Evolutionary conservation across 202 grass and related monocot genomes (phyloP).

Genomic region (Cymbopogon flexuosus): DNA sequence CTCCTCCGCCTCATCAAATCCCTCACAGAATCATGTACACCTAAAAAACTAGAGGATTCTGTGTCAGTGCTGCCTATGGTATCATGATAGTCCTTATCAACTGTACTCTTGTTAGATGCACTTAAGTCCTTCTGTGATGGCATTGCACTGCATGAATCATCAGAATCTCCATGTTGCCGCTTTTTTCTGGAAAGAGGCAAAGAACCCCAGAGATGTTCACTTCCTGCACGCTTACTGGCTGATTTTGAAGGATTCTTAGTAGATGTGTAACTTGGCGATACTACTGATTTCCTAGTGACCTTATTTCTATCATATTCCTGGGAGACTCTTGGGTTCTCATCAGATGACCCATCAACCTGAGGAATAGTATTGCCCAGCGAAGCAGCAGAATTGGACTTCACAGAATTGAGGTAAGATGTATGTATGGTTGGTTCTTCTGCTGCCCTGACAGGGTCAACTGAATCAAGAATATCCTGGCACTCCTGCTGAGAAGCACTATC

Average conservation of each 20-base stretch:
- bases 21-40: slow-evolving; percentile 61
- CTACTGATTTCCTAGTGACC: slow-evolving; percentile 32
- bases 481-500: slow-evolving; percentile 79
- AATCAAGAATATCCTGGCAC: slow-evolving; percentile 96
- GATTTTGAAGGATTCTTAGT: slow-evolving; percentile 39
- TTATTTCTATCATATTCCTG: slow-evolving; percentile 39
- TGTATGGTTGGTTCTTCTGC: slow-evolving; percentile 40
- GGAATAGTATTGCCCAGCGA: slow-evolving; percentile 53
- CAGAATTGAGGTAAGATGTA: slow-evolving; percentile 17
- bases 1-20: slow-evolving; percentile 82
- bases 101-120: slow-evolving; percentile 34
- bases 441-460: slow-evolving; percentile 44
- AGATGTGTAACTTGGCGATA: slow-evolving; percentile 9
- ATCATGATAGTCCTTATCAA: slow-evolving; percentile 34
- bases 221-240: slow-evolving; percentile 40
- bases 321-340: slow-evolving; percentile 46
- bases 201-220: slow-evolving; percentile 54
- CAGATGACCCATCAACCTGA: slow-evolving; percentile 80
- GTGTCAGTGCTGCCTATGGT: slow-evolving; percentile 16
- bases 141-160: slow-evolving; percentile 30
- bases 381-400: slow-evolving; percentile 27
- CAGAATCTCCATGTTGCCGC: slow-evolving; percentile 27
- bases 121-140: slow-evolving; percentile 9
- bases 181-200: slow-evolving; percentile 71
- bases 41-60: slow-evolving; percentile 44